Conservation (phyloP, 2,329 filamentous ascomycete genomes). For the Xylariomycetidae sp. region DNA sequence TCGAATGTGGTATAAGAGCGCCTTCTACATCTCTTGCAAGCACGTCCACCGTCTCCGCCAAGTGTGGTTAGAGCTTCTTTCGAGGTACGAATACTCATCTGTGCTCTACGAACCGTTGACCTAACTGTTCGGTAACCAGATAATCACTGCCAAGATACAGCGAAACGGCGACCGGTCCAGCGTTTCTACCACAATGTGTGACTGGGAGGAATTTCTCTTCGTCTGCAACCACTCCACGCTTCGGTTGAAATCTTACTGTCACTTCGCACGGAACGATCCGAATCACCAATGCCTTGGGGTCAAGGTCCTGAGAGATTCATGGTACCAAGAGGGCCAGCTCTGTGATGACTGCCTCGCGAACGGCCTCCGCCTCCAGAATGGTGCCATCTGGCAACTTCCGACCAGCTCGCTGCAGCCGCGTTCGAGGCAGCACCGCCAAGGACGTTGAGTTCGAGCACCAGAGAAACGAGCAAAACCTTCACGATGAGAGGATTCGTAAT, state of each 20-base stretch:
- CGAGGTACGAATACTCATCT: too few species aligned
- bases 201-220: constrained; percentile 65
- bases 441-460: too few species aligned
- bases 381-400: constrained; percentile 15
- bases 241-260: constrained; percentile 63
- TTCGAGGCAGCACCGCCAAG: constrained; percentile 1
- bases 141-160: too few species aligned
- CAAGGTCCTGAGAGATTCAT: constrained; percentile 57
- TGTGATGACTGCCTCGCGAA: constrained; percentile 42
- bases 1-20: too few species aligned
- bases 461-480: not conserved
- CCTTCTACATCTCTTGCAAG: too few species aligned
- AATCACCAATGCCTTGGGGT: constrained; percentile 63
- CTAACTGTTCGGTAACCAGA: too few species aligned
- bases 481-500: too few species aligned
- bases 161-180: too few species aligned
- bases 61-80: too few species aligned
- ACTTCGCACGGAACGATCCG: constrained; percentile 67
- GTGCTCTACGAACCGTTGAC: too few species aligned
- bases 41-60: too few species aligned
- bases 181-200: constrained; percentile 62
- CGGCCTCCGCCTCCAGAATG: constrained; percentile 19
- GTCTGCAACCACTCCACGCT: constrained; percentile 55
- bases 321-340: constrained; percentile 43
- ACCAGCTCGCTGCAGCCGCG: constrained; percentile 1